Percentiles rank a stretch among this genome's conserved stretches.
Conservation (phyloP, 2,329 filamentous ascomycete genomes). For the Tolypocladium album region DNA sequence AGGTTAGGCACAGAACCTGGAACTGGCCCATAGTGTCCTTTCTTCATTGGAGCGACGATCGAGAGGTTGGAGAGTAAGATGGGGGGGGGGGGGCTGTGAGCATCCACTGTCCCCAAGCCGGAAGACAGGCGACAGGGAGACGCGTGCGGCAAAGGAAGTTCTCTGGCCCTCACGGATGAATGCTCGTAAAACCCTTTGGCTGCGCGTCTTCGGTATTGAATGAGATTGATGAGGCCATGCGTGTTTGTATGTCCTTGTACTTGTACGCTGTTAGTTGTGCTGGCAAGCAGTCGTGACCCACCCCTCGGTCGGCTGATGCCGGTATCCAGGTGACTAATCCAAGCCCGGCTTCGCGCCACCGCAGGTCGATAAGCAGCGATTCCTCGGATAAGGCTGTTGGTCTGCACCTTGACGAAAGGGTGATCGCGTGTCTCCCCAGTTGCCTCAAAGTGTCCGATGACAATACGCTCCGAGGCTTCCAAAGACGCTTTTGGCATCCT, state of each 20-base stretch:
- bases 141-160: neutral
- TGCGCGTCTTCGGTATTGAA: neutral
- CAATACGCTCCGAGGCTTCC: neutral
- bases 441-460: neutral
- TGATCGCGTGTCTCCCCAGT: neutral
- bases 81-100: too few relatives aligned
- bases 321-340: conserved; percentile 2
- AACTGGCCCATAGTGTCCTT: conserved; percentile 34
- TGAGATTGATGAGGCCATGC: neutral
- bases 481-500: neutral
- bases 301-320: neutral
- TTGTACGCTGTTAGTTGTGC: neutral
- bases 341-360: neutral
- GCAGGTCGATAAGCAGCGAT: neutral
- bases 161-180: neutral
- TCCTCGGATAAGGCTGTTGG: neutral
- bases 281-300: neutral
- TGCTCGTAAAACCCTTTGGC: neutral
- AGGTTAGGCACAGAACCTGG: conserved; percentile 34
- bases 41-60: conserved; percentile 39
- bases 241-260: neutral
- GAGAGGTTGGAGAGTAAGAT: conserved; percentile 42
- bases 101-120: too few relatives aligned
- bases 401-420: conserved; percentile 9
- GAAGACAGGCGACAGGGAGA: neutral